A percentile compares a stretch with the other conserved stretches of the same genome.
Conservation (phyloP, 371 early-diverging fungal genomes). For the Cokeromyces recurvatus region DNA sequence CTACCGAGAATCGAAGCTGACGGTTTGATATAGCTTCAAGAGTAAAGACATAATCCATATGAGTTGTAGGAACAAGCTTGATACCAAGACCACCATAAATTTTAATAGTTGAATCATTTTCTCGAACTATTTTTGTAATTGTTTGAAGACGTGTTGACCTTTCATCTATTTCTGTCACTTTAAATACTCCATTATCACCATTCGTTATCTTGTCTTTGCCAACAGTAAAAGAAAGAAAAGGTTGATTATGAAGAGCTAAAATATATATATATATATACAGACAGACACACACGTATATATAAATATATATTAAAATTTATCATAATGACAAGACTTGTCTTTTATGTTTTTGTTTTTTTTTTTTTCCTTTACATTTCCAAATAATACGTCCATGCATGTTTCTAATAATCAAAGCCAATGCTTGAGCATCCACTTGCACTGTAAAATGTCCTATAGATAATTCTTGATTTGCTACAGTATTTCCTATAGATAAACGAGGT, state of each 20-base stretch:
- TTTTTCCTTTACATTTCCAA: conserved; percentile 23
- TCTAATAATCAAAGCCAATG: conserved; percentile 13
- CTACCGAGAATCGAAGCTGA: conserved; percentile 28
- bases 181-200: conserved; percentile 22
- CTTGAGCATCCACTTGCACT: conserved; percentile 20
- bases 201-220: conserved; percentile 24
- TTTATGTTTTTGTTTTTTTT: too few species aligned
- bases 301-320: too few species aligned
- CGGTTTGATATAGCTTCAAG: conserved; percentile 26
- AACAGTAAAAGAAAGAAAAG: conserved; percentile 31
- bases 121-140: conserved; percentile 23
- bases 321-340: too few species aligned
- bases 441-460: conserved; percentile 22
- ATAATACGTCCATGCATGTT: conserved; percentile 16
- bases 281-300: too few species aligned
- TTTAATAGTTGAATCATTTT: conserved; percentile 9
- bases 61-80: conserved; percentile 25
- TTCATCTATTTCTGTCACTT: conserved; percentile 29
- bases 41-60: conserved; percentile 24
- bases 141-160: conserved; percentile 34
- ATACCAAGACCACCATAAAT: conserved; percentile 33
- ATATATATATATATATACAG: too few species aligned
- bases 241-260: conserved; percentile 34
- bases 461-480: conserved; percentile 20
- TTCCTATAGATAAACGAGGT: conserved; percentile 24